These are phyloP conservation scores for Sarcomyxa edulis DNA, from an alignment of 768 basidiomycete species.

Conservation along the genomic window DNA sequence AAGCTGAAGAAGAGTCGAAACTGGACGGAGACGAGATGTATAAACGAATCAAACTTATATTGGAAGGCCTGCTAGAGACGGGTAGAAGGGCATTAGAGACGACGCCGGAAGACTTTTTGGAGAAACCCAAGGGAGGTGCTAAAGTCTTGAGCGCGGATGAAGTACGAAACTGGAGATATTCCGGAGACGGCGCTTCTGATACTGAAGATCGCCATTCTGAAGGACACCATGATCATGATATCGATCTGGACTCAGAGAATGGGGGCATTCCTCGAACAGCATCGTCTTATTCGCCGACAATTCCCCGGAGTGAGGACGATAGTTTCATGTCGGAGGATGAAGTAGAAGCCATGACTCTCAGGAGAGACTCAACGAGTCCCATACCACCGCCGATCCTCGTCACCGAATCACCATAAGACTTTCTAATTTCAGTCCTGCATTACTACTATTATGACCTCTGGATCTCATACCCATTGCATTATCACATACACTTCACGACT, in stretches of 20 bases:
- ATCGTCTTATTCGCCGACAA: conserved; percentile 13
- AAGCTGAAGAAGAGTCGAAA: conserved; percentile 31
- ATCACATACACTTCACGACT: too few species aligned
- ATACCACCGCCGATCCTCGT: conserved; percentile 29
- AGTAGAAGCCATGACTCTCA: conserved; percentile 32
- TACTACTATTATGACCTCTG: too few species aligned
- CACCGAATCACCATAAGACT: conserved; percentile 3
- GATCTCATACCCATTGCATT: too few species aligned
- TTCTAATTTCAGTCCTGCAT: conserved; percentile 7
- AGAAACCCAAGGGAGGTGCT: conserved; percentile 37
- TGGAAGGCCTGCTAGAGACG: conserved; percentile 56
- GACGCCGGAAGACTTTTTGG: conserved; percentile 46
- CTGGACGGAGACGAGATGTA: conserved; percentile 52
- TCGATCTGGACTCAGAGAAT: conserved; percentile 19
- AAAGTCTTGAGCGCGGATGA: conserved; percentile 76
- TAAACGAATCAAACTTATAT: conserved; percentile 52
- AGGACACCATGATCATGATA: too few species aligned
- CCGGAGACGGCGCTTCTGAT: conserved; percentile 16
- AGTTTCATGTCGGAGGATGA: conserved; percentile 33
- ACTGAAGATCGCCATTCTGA: too few species aligned
- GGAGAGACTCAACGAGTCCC: conserved; percentile 22
- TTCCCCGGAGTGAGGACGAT: conserved; percentile 14
- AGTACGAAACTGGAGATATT: conserved; percentile 52
- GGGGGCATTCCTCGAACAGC: conserved; percentile 22
- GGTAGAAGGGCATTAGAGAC: conserved; percentile 60